Evolutionary conservation across 1,139 yeast species (phyloP).

Genomic region (Hanseniaspora uvarum): DNA sequence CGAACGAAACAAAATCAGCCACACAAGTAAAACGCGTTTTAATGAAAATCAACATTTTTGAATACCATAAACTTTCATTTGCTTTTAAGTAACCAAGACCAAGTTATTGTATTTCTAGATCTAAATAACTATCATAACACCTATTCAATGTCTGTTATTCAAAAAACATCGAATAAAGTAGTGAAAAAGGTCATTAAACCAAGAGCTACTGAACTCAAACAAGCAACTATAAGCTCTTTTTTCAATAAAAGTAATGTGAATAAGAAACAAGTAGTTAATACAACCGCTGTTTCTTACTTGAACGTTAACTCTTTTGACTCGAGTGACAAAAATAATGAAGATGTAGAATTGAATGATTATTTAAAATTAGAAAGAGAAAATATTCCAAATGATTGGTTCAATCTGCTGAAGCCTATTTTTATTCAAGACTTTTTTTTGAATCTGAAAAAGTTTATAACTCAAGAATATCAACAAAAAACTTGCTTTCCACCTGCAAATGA

Average conservation of each 20-base stretch:
- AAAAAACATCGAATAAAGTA: neutral
- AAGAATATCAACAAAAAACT: conserved; percentile 29
- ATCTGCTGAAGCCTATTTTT: neutral
- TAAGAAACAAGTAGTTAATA: no score
- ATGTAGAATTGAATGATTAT: neutral
- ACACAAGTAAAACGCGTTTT: neutral
- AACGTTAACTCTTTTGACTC: neutral
- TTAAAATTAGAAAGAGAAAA: conserved; percentile 9
- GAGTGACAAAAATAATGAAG: neutral
- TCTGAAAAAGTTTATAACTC: conserved; percentile 25
- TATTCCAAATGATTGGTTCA: conserved; percentile 10
- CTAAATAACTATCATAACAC: no score
- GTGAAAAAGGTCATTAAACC: neutral
- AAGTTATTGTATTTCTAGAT: no score
- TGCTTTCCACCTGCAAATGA: conserved; percentile 69
- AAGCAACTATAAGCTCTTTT: neutral
- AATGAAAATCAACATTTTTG: neutral
- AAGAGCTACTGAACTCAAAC: neutral
- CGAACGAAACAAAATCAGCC: neutral
- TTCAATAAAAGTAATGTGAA: neutral
- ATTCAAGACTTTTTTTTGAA: conserved; percentile 24
- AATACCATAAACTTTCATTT: no score
- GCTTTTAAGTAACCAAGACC: no score
- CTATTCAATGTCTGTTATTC: neutral
- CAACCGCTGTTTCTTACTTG: neutral